Conservation (phyloP, 2,329 filamentous ascomycete genomes). For the Colletotrichum cordylinicola region DNA sequence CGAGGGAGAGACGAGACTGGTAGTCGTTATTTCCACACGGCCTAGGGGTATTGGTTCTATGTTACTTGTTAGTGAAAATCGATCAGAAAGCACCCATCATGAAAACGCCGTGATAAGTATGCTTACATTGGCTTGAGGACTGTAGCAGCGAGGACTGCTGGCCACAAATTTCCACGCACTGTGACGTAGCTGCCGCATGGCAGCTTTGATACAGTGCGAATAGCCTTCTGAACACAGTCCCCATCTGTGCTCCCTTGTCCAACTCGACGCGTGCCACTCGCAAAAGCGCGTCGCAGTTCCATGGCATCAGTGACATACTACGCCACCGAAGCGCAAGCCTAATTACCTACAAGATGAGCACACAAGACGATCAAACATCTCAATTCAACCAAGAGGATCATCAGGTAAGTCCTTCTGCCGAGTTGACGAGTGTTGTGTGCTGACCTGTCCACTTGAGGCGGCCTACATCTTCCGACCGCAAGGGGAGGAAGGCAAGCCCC, state of each 20-base stretch:
- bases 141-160: not conserved
- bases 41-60: conserved; percentile 16
- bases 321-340: not conserved
- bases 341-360: not conserved
- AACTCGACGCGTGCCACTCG: conserved; percentile 1
- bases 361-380: not conserved
- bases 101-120: not conserved
- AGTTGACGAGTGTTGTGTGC: not conserved
- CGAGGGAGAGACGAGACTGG: conserved; percentile 6
- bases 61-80: not conserved
- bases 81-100: not conserved
- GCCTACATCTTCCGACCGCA: conserved; percentile 68
- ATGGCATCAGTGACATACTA: not conserved
- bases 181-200: accelerated
- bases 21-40: conserved; percentile 16
- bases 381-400: conserved; percentile 44
- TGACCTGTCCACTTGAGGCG: conserved; percentile 46
- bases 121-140: not conserved
- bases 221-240: not conserved
- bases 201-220: not conserved
- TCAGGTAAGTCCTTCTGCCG: conserved; percentile 36
- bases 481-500: conserved; percentile 34
- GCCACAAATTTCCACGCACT: not conserved
- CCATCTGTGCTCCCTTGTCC: not conserved
- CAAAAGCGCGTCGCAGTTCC: conserved; percentile 3